phyloP scores from a whole-genome alignment of 2,329 filamentous ascomycete genomes.

The Achaetomium macrosporum region DNA sequence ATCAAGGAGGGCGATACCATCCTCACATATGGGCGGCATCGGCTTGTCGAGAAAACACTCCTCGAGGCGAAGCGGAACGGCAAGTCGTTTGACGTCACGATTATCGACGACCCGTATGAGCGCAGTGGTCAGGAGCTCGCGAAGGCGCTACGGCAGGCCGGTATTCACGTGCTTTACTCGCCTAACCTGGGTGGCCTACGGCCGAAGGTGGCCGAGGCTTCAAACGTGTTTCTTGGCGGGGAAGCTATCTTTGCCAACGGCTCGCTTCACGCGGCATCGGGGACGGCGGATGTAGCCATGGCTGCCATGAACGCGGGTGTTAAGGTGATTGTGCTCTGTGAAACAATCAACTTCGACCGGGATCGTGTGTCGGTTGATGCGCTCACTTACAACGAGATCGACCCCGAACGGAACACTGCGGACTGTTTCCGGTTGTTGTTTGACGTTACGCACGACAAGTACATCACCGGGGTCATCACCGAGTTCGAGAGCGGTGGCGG shows the following conservation, averaged over 20 bases:
- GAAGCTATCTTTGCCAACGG: conserved; percentile 97
- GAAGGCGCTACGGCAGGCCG: conserved; percentile 58
- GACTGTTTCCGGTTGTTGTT: conserved; percentile 66
- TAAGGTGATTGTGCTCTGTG: conserved; percentile 83
- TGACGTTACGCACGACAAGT: conserved; percentile 83
- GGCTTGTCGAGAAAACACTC: conserved; percentile 77
- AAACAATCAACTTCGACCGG: conserved; percentile 88
- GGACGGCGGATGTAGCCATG: conserved; percentile 82
- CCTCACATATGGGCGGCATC: conserved; percentile 80
- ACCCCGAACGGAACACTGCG: conserved; percentile 59
- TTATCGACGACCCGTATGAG: conserved; percentile 66
- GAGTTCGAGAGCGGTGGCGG: conserved; percentile 93
- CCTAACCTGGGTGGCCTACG: conserved; percentile 70
- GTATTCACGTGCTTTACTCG: conserved; percentile 73
- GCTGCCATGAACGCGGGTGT: conserved; percentile 69
- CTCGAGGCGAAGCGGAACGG: conserved; percentile 64
- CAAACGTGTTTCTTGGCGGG: conserved; percentile 75
- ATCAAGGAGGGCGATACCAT: conserved; percentile 77
- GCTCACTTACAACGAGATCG: conserved; percentile 91
- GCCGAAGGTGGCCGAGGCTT: conserved; percentile 60
- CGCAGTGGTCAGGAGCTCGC: conserved; percentile 55
- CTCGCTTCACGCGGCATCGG: conserved; percentile 77
- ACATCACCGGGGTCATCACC: conserved; percentile 82
- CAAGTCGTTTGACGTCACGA: conserved; percentile 73
- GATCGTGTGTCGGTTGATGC: conserved; percentile 85